Conservation (phyloP, 208 protist genomes). For the Naegleria lovaniensis region DNA sequence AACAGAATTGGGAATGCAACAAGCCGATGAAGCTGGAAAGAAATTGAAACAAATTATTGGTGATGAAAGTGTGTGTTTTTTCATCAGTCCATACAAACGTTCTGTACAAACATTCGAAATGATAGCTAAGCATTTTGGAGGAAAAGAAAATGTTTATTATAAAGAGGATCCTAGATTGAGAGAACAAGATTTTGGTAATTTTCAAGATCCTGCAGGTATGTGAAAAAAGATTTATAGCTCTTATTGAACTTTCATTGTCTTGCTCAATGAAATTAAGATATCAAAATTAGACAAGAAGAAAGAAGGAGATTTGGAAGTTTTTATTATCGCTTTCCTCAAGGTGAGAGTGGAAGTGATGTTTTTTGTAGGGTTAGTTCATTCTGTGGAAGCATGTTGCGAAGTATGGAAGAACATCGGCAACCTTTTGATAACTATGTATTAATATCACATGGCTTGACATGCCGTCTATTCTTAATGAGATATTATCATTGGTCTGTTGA, state of each 20-base stretch:
- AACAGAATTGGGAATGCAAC: conserved; percentile 59
- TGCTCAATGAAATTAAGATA: neutral
- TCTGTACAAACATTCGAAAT: conserved; percentile 71
- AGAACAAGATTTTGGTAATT: conserved; percentile 24
- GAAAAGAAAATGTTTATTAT: neutral
- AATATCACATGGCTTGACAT: conserved; percentile 39
- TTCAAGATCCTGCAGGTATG: neutral
- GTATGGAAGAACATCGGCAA: neutral
- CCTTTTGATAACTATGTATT: conserved; percentile 28
- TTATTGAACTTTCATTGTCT: conserved; percentile 36
- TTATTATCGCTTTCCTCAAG: conserved; percentile 38
- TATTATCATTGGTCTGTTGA: conserved; percentile 41
- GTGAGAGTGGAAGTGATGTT: conserved; percentile 40
- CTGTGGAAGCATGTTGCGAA: conserved; percentile 23
- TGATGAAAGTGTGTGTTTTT: conserved; percentile 69
- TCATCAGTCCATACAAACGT: conserved; percentile 75
- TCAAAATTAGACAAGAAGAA: conserved; percentile 6
- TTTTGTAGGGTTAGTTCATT: conserved; percentile 37
- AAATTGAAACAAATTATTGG: conserved; percentile 62
- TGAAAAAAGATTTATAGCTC: too few species aligned
- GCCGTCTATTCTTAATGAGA: conserved; percentile 41
- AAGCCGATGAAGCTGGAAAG: conserved; percentile 69
- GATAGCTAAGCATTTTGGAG: conserved; percentile 38
- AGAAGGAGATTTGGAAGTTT: conserved; percentile 34
- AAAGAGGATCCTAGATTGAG: conserved; percentile 10